Percentiles rank a stretch among this genome's conserved stretches.
Evolutionary conservation across 2,329 filamentous ascomycete species (phyloP).

Genomic region (Botrytis medusae): DNA sequence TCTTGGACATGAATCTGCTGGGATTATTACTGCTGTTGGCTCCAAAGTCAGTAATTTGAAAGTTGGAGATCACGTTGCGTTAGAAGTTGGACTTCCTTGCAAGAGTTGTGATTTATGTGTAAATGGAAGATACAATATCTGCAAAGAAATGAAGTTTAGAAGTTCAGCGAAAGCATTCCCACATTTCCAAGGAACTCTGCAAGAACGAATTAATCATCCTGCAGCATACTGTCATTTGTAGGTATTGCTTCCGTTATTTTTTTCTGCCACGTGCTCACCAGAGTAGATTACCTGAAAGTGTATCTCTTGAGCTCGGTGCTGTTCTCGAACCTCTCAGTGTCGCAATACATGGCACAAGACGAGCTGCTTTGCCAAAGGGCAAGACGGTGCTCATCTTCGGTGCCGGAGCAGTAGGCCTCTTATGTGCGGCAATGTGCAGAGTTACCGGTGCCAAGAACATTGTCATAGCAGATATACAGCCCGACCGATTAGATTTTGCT

Average conservation of each 20-base stretch:
- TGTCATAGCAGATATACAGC: slow-evolving; percentile 92
- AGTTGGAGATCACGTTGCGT: slow-evolving; percentile 84
- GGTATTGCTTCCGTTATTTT: slow-evolving; percentile 14
- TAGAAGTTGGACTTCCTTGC: slow-evolving; percentile 94
- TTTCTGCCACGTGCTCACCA: slow-evolving; percentile 18
- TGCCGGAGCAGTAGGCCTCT: slow-evolving; percentile 86
- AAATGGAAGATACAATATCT: slow-evolving; percentile 92
- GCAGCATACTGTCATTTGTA: slow-evolving; percentile 92
- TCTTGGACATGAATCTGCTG: slow-evolving; percentile 90
- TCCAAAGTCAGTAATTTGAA: slow-evolving; percentile 74
- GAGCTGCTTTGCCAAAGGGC: slow-evolving; percentile 74
- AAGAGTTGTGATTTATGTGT: slow-evolving; percentile 84
- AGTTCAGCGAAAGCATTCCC: slow-evolving; percentile 41
- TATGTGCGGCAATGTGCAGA: slow-evolving; percentile 40
- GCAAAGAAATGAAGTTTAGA: slow-evolving; percentile 54
- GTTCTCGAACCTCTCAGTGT: slow-evolving; percentile 89
- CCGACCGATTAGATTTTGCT: slow-evolving; percentile 81
- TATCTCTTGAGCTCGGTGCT: slow-evolving; percentile 87
- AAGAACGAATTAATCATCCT: slow-evolving; percentile 72
- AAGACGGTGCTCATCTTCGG: slow-evolving; percentile 87
- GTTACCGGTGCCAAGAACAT: slow-evolving; percentile 86
- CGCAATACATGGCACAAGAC: slow-evolving; percentile 82
- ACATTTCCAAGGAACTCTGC: slow-evolving; percentile 41
- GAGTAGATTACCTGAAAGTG: slow-evolving; percentile 54
- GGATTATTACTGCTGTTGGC: slow-evolving; percentile 77